A percentile compares a stretch with the other conserved stretches of the same genome.
These are phyloP conservation scores for Boletus subparvulus DNA, from an alignment of 768 basidiomycete genomes.

Conservation along the genomic window DNA sequence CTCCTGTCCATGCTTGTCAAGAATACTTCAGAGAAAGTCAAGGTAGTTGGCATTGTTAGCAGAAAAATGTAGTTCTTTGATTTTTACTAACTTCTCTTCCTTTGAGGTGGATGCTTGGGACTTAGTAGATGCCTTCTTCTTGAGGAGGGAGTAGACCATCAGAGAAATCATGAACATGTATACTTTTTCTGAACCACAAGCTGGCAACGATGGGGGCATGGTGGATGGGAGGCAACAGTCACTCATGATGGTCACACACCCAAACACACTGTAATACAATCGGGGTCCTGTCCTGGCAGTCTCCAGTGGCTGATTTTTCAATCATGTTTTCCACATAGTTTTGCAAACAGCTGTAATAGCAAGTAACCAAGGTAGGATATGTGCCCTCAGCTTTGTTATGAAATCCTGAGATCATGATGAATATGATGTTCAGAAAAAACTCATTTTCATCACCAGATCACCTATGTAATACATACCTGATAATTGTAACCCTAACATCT, in stretches of 20 bases:
- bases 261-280: neutral
- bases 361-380: no score
- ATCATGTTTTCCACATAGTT: neutral
- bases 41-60: neutral
- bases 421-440: no score
- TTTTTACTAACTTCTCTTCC: conserved; percentile 4
- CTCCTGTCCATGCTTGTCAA: conserved; percentile 7
- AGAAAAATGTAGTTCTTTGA: conserved; percentile 2
- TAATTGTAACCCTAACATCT: no score
- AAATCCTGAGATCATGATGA: no score
- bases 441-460: no score
- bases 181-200: neutral
- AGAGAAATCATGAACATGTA: neutral
- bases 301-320: neutral
- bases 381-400: no score
- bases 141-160: neutral
- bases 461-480: no score
- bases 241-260: neutral
- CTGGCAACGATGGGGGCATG: neutral
- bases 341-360: neutral
- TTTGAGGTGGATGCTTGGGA: neutral
- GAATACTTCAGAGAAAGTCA: conserved; percentile 1
- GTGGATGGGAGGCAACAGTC: neutral
- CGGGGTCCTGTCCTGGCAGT: neutral
- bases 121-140: neutral